Conservation (phyloP, 192 early-diverging fungal species). For the Tieghemiomyces parasiticus region DNA sequence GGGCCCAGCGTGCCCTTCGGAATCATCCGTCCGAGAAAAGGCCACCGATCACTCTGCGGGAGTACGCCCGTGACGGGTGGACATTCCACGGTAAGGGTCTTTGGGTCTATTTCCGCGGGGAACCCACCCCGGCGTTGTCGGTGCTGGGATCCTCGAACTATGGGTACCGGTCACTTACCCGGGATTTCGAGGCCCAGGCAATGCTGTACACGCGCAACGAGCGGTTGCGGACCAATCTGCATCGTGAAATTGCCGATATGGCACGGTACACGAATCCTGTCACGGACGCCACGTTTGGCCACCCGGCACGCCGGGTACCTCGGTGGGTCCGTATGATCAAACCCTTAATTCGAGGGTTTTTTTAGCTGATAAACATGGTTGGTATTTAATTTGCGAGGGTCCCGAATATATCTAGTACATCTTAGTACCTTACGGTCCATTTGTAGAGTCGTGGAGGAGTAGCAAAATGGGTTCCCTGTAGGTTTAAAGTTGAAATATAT, state of each 20-base stretch:
- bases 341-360: constrained; percentile 12
- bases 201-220: constrained; percentile 53
- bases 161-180: constrained; percentile 76
- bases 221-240: constrained; percentile 17
- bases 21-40: constrained; percentile 23
- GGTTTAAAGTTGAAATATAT: no score
- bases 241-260: constrained; percentile 1
- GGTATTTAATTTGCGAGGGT: constrained; percentile 12
- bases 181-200: constrained; percentile 81
- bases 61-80: constrained; percentile 72
- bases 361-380: not conserved
- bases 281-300: constrained; percentile 14
- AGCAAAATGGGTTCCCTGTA: constrained; percentile 31
- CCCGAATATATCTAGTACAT: constrained; percentile 26
- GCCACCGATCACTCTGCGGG: constrained; percentile 52
- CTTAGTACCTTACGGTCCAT: constrained; percentile 25
- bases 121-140: constrained; percentile 47
- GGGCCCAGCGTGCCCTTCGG: constrained; percentile 26
- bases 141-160: constrained; percentile 90
- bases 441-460: constrained; percentile 25
- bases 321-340: constrained; percentile 20
- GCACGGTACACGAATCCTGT: constrained; percentile 17
- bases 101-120: constrained; percentile 47
- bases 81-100: constrained; percentile 96
- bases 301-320: constrained; percentile 18